Percentiles rank a stretch among this genome's conserved stretches.
Conservation (phyloP, 495 filamentous ascomycete species). For the Aspergillus asperescens region DNA sequence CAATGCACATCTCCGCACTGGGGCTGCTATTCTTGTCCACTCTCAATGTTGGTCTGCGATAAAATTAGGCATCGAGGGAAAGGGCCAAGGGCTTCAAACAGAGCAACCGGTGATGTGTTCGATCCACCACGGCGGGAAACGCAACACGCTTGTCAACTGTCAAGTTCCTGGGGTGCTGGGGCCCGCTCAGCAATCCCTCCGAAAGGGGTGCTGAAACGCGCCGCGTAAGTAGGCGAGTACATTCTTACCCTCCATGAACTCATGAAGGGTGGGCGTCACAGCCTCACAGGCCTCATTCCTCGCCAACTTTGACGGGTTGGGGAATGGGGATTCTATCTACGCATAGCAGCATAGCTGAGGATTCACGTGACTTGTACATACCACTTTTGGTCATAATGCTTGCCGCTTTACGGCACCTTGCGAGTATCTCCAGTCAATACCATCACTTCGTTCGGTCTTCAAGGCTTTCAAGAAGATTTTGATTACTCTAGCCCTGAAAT, state of each 20-base stretch:
- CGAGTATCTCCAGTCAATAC: background rate
- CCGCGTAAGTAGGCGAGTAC: conserved; percentile 16
- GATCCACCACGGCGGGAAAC: background rate
- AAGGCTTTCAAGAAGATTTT: too few species aligned
- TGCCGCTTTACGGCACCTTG: background rate
- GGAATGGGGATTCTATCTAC: background rate
- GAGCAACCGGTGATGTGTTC: background rate
- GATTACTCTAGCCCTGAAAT: too few species aligned
- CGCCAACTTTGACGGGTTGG: too few species aligned
- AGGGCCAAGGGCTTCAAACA: background rate
- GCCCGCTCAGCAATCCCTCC: conserved; percentile 1
- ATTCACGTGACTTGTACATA: background rate
- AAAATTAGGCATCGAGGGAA: background rate
- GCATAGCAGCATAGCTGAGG: too few species aligned
- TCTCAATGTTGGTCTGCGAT: background rate
- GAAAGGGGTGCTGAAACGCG: conserved; percentile 18
- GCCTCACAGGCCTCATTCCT: too few species aligned
- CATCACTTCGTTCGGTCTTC: too few species aligned
- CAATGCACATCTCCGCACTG: conserved; percentile 7
- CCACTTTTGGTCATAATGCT: background rate
- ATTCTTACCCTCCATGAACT: conserved; percentile 6
- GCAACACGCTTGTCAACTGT: background rate
- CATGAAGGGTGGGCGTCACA: background rate
- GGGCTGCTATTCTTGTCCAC: conserved; percentile 11
- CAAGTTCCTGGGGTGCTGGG: background rate